Base-by-base conservation (phyloP, 202 grass and related monocot species). In the Elaeis oleifera region DNA sequence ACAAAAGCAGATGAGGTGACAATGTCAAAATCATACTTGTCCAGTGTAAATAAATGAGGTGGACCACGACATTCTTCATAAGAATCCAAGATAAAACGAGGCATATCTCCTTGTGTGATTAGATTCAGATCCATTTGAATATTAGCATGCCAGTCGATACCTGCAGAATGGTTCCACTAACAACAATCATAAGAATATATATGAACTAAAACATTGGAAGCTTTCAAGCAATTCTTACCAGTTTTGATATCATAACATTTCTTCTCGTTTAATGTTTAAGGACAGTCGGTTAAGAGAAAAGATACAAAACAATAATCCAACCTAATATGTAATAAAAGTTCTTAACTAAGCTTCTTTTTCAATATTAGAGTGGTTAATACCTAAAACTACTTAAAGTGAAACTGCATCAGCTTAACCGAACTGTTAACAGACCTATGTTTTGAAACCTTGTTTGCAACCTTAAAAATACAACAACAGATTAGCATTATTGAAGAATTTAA, bases 61-160 rank as follows among this genome's bases (percentile, higher is more conserved):
- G 88, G 94, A 3, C 94, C 83, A 84, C 18, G 74, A 20, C 94
- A 99, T 82, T 99, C 94, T 99, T 99, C 85, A 18, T 99, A 99
- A 27, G 85, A 94, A 69, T 99, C 88, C 85, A 99, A 82, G 77
- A 99, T 79, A 78, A 99, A 99, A 57, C 82, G 88, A 51, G 94
- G 88, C 94, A 99, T 94, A 87, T 99, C 94, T 85, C 88, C 95
- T 82, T 81, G 76, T 28, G 85, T 89, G 56, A 99, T 66, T 66
- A 99, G 65, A 84, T 94, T 99, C 69, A 89, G 88, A 71, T 89
- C 77, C 63, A 89, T 73, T 68, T 82, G 85, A 78, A 94, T 63
- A 84, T 87, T 99, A 15, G 85, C 49, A 60, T 76, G 88, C 82
- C 88, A 94, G 49, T 84, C 77, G 61, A 78, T 54, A 71, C 85